Evolutionary conservation across 2,329 filamentous ascomycete species (phyloP).

Genomic region (Calonectria pauciramosa): DNA sequence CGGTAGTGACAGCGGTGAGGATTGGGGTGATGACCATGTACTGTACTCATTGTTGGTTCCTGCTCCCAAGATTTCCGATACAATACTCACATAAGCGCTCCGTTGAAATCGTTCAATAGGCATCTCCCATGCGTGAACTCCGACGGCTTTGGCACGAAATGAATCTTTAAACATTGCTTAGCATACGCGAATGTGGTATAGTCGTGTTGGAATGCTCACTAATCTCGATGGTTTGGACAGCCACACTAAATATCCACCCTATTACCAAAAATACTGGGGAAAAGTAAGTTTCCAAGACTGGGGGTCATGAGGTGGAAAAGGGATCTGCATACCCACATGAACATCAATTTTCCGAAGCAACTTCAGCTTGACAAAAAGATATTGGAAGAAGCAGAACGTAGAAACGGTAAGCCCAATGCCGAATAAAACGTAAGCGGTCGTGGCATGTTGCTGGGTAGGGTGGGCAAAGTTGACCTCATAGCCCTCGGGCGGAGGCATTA

Average conservation of each 20-base stretch:
- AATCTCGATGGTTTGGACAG: not conserved
- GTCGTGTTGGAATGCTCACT: constrained; percentile 19
- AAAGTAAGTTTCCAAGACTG: too few species aligned
- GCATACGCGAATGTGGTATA: too few species aligned
- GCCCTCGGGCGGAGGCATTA: constrained; percentile 43
- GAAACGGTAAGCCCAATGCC: constrained; percentile 30
- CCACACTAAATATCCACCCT: not conserved
- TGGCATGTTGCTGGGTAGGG: constrained; percentile 33
- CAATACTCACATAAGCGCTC: constrained; percentile 20
- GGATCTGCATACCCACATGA: constrained; percentile 17
- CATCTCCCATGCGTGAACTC: constrained; percentile 34
- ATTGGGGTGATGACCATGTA: constrained; percentile 45
- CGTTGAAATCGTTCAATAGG: constrained; percentile 5
- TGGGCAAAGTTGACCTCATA: constrained; percentile 49
- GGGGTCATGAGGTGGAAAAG: too few species aligned
- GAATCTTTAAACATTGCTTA: too few species aligned
- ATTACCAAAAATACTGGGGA: not conserved
- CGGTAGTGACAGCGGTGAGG: constrained; percentile 44
- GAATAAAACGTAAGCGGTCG: constrained; percentile 41
- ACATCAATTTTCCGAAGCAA: constrained; percentile 12
- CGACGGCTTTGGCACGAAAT: constrained; percentile 27
- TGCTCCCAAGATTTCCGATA: too few species aligned
- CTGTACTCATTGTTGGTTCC: constrained; percentile 44
- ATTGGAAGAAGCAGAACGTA: constrained; percentile 38
- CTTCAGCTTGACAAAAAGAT: constrained; percentile 38